Evolutionary conservation across 192 early-diverging fungal genomes (phyloP).

Genomic region (Mycoemilia scoparia): DNA sequence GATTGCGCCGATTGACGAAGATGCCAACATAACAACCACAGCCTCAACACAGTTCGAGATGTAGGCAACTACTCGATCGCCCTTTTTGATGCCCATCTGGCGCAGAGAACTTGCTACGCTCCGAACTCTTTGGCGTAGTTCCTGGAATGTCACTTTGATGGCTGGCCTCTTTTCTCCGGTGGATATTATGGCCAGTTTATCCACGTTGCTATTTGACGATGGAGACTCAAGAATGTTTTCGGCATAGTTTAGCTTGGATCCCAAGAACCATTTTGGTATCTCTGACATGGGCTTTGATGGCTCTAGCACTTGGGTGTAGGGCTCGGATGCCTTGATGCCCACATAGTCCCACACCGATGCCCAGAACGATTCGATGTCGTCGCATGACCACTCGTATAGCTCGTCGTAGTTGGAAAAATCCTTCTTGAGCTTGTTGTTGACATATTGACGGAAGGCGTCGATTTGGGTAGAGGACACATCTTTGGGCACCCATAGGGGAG

Average conservation of each 20-base stretch:
- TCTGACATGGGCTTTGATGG: constrained; percentile 51
- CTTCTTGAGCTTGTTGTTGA: constrained; percentile 49
- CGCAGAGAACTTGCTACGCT: constrained; percentile 55
- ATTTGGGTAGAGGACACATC: constrained; percentile 37
- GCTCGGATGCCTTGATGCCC: constrained; percentile 9
- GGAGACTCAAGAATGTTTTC: constrained; percentile 65
- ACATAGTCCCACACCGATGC: constrained; percentile 61
- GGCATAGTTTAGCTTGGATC: constrained; percentile 71
- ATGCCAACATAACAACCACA: constrained; percentile 58
- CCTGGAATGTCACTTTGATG: constrained; percentile 43
- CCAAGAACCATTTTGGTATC: constrained; percentile 86
- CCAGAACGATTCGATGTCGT: constrained; percentile 68
- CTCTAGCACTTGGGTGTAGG: constrained; percentile 40
- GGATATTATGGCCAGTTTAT: constrained; percentile 30
- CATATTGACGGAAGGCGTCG: constrained; percentile 49
- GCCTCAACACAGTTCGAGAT: constrained; percentile 75
- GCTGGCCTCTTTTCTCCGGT: constrained; percentile 23
- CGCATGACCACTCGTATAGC: constrained; percentile 70
- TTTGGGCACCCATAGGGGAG: constrained; percentile 47
- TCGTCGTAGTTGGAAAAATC: constrained; percentile 39
- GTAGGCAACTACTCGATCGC: constrained; percentile 78
- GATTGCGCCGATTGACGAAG: constrained; percentile 68
- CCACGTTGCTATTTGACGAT: constrained; percentile 16
- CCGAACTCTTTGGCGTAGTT: constrained; percentile 53
- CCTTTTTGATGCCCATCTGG: constrained; percentile 42